These are phyloP conservation scores for Datisca glomerata DNA, from an alignment of 306 rosid species.

Conservation along the genomic window DNA sequence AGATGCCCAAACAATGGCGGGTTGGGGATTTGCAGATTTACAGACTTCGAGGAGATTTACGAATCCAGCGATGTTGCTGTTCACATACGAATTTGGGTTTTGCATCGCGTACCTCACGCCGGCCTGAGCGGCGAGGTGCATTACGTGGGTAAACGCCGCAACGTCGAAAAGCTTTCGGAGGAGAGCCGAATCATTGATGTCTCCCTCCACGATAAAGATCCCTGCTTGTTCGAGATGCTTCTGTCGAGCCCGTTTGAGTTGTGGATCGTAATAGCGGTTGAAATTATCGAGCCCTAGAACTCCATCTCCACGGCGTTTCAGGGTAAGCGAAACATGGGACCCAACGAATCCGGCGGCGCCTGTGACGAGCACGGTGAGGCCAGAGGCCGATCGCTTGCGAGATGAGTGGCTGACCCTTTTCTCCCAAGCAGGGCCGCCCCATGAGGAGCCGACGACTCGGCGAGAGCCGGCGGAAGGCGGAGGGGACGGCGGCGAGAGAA, in stretches of 20 bases:
- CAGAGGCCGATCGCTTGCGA: conserved; percentile 19
- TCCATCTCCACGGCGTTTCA: conserved; percentile 78
- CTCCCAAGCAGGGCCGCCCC: conserved; percentile 78
- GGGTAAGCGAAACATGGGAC: conserved; percentile 56
- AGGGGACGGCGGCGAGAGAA: conserved; percentile 33
- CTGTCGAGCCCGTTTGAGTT: conserved; percentile 59
- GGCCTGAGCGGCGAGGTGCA: too few species aligned
- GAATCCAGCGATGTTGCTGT: conserved; percentile 69
- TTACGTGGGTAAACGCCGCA: conserved; percentile 65
- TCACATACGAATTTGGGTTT: conserved; percentile 61
- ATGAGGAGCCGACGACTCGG: conserved; percentile 36
- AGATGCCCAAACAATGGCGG: conserved; percentile 72
- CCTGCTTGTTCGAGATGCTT: conserved; percentile 57
- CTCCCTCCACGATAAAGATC: conserved; percentile 73
- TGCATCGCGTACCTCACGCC: conserved; percentile 78
- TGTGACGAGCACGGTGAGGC: conserved; percentile 51
- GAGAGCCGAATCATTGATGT: conserved; percentile 44
- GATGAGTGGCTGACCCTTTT: conserved; percentile 54
- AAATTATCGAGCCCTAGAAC: conserved; percentile 71
- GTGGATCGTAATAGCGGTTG: conserved; percentile 59
- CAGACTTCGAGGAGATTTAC: conserved; percentile 61
- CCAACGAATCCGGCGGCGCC: conserved; percentile 87
- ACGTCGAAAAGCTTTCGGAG: conserved; percentile 74
- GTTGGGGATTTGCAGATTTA: conserved; percentile 64
- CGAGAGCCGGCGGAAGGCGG: conserved; percentile 23